Evolutionary conservation across 441 rosid genomes (phyloP).

Genomic region (Populus hybrid): DNA sequence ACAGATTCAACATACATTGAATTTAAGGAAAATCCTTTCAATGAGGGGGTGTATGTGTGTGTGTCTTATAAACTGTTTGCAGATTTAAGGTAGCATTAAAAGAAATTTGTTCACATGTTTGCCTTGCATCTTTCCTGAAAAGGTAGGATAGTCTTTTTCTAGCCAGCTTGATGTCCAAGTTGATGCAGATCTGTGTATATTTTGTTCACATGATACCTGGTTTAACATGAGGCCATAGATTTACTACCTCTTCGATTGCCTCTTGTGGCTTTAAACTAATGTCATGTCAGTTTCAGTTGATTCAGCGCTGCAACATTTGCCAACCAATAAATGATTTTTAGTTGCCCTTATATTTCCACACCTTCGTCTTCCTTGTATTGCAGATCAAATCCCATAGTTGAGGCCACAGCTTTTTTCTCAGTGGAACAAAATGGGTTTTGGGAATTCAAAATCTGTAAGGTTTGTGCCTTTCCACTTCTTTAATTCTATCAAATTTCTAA

Average conservation of each 20-base stretch:
- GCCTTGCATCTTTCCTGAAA: conserved; percentile 28
- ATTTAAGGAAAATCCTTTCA: not conserved
- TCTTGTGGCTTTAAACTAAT: conserved; percentile 29
- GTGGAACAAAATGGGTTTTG: conserved; percentile 39
- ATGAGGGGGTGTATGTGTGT: not conserved
- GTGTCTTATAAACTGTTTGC: conserved; percentile 5
- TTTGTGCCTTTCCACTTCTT: conserved; percentile 23
- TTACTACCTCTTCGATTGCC: conserved; percentile 8
- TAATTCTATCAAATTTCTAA: not conserved
- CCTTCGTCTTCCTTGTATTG: not conserved
- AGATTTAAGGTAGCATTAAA: conserved; percentile 20
- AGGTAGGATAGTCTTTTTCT: conserved; percentile 14
- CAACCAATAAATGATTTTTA: conserved; percentile 2
- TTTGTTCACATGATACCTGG: conserved; percentile 44
- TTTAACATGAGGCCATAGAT: conserved; percentile 15
- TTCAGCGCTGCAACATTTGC: conserved; percentile 3
- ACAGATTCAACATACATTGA: conserved; percentile 18
- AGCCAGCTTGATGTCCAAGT: conserved; percentile 29
- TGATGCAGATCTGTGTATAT: conserved; percentile 16
- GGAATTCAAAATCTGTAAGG: conserved; percentile 73
- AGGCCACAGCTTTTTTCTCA: conserved; percentile 5
- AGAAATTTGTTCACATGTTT: conserved; percentile 37
- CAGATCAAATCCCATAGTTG: conserved; percentile 24
- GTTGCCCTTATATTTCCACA: not conserved
- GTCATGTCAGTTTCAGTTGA: conserved; percentile 27